Evolutionary conservation across 495 filamentous ascomycete genomes (phyloP), one percentile per base, ranked within the genome.

Genomic region (Letharia lupina): DNA sequence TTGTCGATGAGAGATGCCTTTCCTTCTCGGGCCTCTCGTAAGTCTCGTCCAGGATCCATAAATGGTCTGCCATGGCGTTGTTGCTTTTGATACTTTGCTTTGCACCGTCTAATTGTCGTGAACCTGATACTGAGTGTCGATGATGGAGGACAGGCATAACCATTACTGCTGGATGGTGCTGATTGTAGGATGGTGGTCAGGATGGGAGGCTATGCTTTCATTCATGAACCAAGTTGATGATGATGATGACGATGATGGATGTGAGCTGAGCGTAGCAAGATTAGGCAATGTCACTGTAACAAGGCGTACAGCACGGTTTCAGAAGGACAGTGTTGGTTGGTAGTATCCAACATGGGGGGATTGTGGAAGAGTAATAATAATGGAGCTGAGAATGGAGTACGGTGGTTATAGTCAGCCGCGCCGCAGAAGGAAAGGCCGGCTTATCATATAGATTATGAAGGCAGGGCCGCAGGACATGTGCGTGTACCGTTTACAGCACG

Each of bases 1-100:
- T 35, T 47, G 62, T 52, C 8, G 65, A 57, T n/a, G 67, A 44
- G 13, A 71, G 62, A 31, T 68, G 65, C 54, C 61, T 67, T 42
- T 68, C 65, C 28, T 71, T 71, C 44, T 67, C 64, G 12, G 67
- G 64, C 35, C 37, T 66, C 42, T 73, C 69, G 52, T 59, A 69
- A 31, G 63, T 65, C n/a, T 70, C 69, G n/a, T 69, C 64, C 18
- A 66, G 52, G 15, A 69, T 47, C 67, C 69, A 70, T 4, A 70
- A 37, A n/a, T 50, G 70, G 40, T 67, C 68, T 23, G 50, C 59
- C 64, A 64, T 63, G 42, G 54, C 45, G 10, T 56, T 47, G 42
- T 40, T 41, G 40, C 60, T 66, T 35, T 70, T 66, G 18, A 69
- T 67, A 54, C 63, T 67, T 20, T 44, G 31, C 42, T 50, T 50